phyloP scores from a whole-genome alignment of 768 basidiomycete genomes.

The Rhizopogon vulgaris region DNA sequence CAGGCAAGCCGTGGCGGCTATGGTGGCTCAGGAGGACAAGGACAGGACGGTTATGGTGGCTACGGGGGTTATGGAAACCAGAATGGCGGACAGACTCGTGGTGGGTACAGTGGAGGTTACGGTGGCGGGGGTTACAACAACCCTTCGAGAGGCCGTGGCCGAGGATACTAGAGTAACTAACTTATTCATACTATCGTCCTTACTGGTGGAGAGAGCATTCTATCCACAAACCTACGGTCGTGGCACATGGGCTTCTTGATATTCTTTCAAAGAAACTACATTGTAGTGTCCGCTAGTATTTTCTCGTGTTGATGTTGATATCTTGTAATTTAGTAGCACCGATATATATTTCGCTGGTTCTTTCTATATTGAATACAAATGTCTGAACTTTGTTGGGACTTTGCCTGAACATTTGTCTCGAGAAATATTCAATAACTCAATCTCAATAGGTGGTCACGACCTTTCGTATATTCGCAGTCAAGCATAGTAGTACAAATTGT shows the following conservation, averaged over 20 bases:
- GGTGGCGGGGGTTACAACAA: constrained; percentile 18
- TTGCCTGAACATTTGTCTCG: not conserved
- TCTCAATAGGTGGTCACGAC: too few species aligned
- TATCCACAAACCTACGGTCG: too few species aligned
- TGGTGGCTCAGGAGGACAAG: constrained; percentile 27
- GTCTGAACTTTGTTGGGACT: too few species aligned
- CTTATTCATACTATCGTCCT: constrained; percentile 8
- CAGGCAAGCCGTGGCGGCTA: constrained; percentile 22
- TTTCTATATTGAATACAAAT: not conserved
- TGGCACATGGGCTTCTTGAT: too few species aligned
- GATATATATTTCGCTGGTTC: constrained; percentile 8
- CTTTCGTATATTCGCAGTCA: not conserved
- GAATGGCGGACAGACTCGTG: constrained; percentile 5
- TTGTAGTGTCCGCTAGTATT: constrained; percentile 3
- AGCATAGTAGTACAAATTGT: not conserved
- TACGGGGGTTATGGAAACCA: constrained; percentile 30
- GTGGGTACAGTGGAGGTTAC: constrained; percentile 23
- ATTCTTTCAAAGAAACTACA: too few species aligned
- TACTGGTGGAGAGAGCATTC: too few species aligned
- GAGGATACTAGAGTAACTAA: constrained; percentile 38
- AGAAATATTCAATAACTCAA: not conserved
- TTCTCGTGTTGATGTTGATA: constrained; percentile 4
- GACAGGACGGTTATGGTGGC: constrained; percentile 28
- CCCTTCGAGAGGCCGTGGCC: constrained; percentile 40
- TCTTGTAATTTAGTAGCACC: constrained; percentile 5